These are phyloP conservation scores for Breviolum minutum DNA, from an alignment of 73 alveolate genomes.

Conservation along the genomic window DNA sequence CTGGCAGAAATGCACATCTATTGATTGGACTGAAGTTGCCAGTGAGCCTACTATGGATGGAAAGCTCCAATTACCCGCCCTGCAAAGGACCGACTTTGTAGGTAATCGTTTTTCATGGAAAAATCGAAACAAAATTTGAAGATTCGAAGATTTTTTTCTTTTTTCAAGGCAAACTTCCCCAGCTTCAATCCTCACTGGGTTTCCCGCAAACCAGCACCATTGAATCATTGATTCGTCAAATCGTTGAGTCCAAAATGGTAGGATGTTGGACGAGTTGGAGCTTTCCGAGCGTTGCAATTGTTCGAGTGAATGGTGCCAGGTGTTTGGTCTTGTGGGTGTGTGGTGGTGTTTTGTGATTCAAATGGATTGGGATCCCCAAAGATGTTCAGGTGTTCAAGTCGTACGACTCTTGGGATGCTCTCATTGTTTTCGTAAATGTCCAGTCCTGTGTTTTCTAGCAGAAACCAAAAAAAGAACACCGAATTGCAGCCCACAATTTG, in stretches of 20 bases:
- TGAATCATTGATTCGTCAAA: not conserved
- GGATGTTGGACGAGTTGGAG: slow-evolving; percentile 45
- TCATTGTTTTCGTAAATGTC: no score
- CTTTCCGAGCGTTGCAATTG: not conserved
- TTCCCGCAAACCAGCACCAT: not conserved
- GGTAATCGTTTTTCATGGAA: not conserved
- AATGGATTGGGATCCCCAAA: no score
- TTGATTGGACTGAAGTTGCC: slow-evolving; percentile 45
- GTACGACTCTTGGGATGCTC: no score
- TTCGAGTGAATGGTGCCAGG: not conserved
- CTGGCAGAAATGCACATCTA: slow-evolving; percentile 53
- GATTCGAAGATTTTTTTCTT: not conserved
- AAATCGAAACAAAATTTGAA: not conserved
- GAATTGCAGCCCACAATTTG: not conserved
- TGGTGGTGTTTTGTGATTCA: no score
- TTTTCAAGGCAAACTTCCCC: no score
- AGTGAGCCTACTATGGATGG: not conserved
- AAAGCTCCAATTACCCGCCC: not conserved
- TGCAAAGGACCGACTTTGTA: not conserved
- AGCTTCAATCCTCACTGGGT: no score
- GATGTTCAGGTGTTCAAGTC: no score
- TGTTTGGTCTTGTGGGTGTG: not conserved
- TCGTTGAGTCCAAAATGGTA: not conserved
- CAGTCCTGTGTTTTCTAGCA: not conserved
- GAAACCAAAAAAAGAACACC: not conserved